Conservation (phyloP, 257 asterid genomes). For the Cinchona pubescens region DNA sequence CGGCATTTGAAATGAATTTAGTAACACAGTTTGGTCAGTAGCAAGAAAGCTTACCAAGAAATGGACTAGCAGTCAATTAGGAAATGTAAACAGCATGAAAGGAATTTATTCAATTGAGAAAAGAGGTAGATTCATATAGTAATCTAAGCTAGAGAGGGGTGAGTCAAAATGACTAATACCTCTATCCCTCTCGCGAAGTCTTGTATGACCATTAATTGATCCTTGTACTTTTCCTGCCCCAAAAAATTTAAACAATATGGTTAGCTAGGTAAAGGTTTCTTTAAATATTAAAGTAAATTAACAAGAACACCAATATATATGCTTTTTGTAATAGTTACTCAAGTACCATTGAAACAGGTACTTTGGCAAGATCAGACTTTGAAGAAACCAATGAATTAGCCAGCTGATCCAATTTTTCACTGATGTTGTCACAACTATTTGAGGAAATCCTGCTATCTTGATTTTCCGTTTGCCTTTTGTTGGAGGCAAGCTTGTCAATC, state of each 20-base stretch:
- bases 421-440: constrained; percentile 27
- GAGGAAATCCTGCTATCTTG: constrained; percentile 35
- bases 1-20: not conserved
- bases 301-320: not conserved
- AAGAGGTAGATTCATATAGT: not conserved
- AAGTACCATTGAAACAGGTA: constrained; percentile 41
- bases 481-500: constrained; percentile 39
- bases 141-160: not conserved
- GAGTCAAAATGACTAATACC: constrained; percentile 43
- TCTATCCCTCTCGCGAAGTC: constrained; percentile 60
- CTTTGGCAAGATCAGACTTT: constrained; percentile 33
- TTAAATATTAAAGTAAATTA: not conserved
- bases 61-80: not conserved
- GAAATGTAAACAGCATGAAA: not conserved
- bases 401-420: constrained; percentile 39
- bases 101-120: not conserved
- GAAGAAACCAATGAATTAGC: constrained; percentile 42
- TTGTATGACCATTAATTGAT: constrained; percentile 54
- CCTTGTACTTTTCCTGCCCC: constrained; percentile 66
- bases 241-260: constrained; percentile 17
- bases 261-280: not conserved
- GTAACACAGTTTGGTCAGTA: not conserved
- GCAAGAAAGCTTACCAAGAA: not conserved
- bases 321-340: constrained; percentile 1
- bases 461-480: constrained; percentile 37